These are phyloP conservation scores for Lachancea kluyveri DNA, from an alignment of 805 yeast genomes.

Conservation along the genomic window DNA sequence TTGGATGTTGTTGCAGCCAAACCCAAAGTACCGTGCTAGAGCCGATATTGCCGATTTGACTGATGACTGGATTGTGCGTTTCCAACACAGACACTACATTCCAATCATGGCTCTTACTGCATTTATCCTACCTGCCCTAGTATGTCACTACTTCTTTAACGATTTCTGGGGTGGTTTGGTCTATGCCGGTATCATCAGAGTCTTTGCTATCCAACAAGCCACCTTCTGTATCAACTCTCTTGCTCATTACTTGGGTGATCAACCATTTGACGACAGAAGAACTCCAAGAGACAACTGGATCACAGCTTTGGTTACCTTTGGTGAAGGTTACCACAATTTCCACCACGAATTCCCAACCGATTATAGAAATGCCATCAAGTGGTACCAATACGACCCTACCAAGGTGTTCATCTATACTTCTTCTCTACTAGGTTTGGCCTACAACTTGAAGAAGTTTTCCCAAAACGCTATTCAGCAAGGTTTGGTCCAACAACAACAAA, in stretches of 20 bases:
- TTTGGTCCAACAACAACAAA: slow-evolving; percentile 74
- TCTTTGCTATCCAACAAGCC: slow-evolving; percentile 71
- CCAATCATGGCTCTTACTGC: slow-evolving; percentile 55
- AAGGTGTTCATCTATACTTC: slow-evolving; percentile 52
- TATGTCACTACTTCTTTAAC: slow-evolving; percentile 49
- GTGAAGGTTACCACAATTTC: slow-evolving; percentile 88
- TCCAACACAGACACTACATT: slow-evolving; percentile 76
- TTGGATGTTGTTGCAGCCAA: slow-evolving; percentile 78
- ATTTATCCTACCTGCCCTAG: slow-evolving; percentile 53
- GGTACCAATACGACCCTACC: slow-evolving; percentile 88
- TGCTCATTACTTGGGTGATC: slow-evolving; percentile 82
- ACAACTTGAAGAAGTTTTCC: slow-evolving; percentile 68
- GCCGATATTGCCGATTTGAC: slow-evolving; percentile 77
- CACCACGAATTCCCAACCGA: slow-evolving; percentile 89
- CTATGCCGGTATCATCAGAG: slow-evolving; percentile 68
- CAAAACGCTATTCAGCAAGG: slow-evolving; percentile 81
- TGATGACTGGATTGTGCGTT: slow-evolving; percentile 71
- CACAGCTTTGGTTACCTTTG: slow-evolving; percentile 78
- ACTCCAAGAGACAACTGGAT: slow-evolving; percentile 79
- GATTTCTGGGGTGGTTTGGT: slow-evolving; percentile 70
- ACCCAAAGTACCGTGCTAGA: slow-evolving; percentile 75
- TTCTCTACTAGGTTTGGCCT: slow-evolving; percentile 64
- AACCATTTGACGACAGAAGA: slow-evolving; percentile 83
- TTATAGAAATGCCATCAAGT: slow-evolving; percentile 79
- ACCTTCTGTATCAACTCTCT: slow-evolving; percentile 82